These are phyloP conservation scores for Cystofilobasidium capitatum DNA, from an alignment of 768 basidiomycete genomes.

Conservation along the genomic window DNA sequence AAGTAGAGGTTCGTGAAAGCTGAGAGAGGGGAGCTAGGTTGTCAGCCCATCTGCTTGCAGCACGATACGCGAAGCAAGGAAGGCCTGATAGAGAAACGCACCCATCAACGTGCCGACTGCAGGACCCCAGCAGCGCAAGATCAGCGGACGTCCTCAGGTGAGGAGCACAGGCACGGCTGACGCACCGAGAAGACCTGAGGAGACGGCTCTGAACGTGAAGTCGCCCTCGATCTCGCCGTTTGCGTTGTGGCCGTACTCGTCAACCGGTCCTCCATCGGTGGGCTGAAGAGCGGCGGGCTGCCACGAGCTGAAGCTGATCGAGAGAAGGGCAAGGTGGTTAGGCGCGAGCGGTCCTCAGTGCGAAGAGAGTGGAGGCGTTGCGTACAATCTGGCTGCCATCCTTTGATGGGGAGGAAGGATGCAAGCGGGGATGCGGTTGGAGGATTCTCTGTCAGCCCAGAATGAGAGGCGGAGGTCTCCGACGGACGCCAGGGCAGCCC, in stretches of 20 bases:
- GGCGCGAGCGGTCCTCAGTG: no score
- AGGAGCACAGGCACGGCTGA: neutral
- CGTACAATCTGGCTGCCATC: no score
- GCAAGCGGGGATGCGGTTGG: no score
- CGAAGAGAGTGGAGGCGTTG: no score
- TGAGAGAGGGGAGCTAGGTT: neutral
- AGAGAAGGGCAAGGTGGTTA: no score
- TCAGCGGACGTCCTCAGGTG: neutral
- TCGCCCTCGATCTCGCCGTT: constrained; percentile 24
- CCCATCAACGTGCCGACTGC: constrained; percentile 21
- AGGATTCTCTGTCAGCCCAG: no score
- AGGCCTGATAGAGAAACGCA: neutral
- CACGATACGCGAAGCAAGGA: neutral
- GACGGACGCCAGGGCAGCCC: no score
- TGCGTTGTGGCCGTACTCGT: neutral
- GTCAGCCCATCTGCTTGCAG: no score
- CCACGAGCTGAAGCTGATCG: neutral
- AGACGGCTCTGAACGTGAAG: constrained; percentile 48
- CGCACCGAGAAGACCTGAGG: constrained; percentile 66
- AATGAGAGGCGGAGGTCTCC: no score
- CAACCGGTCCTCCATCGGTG: neutral
- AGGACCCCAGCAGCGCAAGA: no score
- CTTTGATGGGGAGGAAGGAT: no score
- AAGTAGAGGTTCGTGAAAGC: constrained; percentile 23
- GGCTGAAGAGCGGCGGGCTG: neutral